Evolutionary conservation across 176 grass and related monocot genomes (phyloP).

Genomic region (Eleusine coracana): DNA sequence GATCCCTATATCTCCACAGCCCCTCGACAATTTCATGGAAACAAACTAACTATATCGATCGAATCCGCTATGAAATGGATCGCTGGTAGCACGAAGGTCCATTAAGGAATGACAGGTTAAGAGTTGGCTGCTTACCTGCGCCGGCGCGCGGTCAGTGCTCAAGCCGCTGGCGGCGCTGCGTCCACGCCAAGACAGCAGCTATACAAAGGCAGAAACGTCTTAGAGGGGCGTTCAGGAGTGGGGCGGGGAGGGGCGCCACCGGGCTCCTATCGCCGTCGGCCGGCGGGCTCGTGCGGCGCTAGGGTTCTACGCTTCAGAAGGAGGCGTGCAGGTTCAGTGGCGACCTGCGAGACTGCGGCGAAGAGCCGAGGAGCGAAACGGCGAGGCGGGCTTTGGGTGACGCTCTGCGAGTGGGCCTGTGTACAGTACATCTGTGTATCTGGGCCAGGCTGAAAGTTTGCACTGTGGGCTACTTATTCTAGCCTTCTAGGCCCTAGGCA

Average conservation of each 20-base stretch:
- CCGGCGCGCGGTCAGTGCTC: not conserved
- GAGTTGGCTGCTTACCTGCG: not conserved
- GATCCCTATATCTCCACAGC: not conserved
- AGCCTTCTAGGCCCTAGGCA: no score
- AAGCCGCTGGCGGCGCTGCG: not conserved
- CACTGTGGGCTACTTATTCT: no score
- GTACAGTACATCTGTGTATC: not conserved
- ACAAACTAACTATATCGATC: not conserved
- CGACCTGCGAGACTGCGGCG: not conserved
- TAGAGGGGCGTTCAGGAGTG: not conserved
- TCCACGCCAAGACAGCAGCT: not conserved
- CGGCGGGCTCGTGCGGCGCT: constrained; percentile 4
- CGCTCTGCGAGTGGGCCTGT: not conserved
- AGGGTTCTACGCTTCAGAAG: constrained; percentile 8
- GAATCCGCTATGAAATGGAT: not conserved
- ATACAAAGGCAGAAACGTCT: not conserved
- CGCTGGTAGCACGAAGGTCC: not conserved
- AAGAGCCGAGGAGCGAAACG: not conserved
- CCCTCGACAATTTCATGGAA: not conserved
- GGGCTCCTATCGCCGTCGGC: not conserved
- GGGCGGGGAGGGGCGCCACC: not conserved
- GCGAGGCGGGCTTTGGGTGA: not conserved
- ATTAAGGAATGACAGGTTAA: not conserved
- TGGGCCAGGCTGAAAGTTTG: not conserved
- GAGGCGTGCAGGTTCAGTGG: not conserved